These are phyloP conservation scores for Globisporangium splendens DNA, from an alignment of 352 stramenopile species.

Conservation along the genomic window DNA sequence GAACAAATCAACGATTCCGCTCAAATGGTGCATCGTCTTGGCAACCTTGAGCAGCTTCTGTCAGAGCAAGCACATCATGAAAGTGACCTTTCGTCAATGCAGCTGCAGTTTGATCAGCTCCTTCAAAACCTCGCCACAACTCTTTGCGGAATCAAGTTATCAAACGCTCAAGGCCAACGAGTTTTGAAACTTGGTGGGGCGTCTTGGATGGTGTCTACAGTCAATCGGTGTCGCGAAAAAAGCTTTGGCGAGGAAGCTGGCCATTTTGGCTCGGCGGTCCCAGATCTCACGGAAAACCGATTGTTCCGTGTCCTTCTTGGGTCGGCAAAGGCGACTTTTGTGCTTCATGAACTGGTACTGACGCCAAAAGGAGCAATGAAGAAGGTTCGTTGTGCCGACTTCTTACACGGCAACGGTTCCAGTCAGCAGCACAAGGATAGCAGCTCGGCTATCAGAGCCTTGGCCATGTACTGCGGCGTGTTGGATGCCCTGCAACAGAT, in stretches of 20 bases:
- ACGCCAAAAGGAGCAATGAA: slow-evolving; percentile 55
- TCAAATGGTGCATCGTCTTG: slow-evolving; percentile 5
- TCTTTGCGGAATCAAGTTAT: slow-evolving; percentile 45
- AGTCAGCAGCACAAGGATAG: slow-evolving; percentile 7
- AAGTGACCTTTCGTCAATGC: neutral
- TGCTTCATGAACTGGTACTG: slow-evolving; percentile 40
- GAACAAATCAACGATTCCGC: slow-evolving; percentile 6
- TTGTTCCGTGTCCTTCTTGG: slow-evolving; percentile 21
- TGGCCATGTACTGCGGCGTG: slow-evolving; percentile 19
- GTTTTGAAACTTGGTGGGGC: slow-evolving; percentile 46
- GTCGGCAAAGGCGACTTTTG: slow-evolving; percentile 17
- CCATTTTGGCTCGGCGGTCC: neutral
- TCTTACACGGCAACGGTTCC: slow-evolving; percentile 8
- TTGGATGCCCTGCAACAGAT: slow-evolving; percentile 25
- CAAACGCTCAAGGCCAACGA: slow-evolving; percentile 53
- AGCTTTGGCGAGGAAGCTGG: neutral
- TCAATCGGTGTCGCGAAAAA: neutral
- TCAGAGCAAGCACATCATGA: neutral
- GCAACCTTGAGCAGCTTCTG: slow-evolving; percentile 5
- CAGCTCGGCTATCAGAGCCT: slow-evolving; percentile 1
- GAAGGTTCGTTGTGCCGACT: slow-evolving; percentile 25
- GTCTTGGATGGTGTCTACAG: slow-evolving; percentile 33
- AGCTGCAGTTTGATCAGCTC: slow-evolving; percentile 6
- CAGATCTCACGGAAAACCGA: slow-evolving; percentile 8
- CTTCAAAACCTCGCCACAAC: slow-evolving; percentile 12